These are phyloP conservation scores for Backusella circina DNA, from an alignment of 192 early-diverging fungal species.

Conservation along the genomic window DNA sequence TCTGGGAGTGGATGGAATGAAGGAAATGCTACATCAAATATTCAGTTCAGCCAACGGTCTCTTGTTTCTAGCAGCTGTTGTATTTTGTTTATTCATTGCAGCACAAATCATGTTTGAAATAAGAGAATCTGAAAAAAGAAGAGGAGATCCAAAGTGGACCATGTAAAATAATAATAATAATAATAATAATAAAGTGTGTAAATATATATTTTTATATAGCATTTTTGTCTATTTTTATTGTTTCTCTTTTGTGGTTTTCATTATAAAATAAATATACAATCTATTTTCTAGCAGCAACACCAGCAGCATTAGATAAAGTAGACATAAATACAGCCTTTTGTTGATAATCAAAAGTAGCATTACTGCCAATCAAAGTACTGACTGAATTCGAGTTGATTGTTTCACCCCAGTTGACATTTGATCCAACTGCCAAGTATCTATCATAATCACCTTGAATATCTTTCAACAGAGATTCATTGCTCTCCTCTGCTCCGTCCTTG, in stretches of 20 bases:
- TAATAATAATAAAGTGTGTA: neutral
- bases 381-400: neutral
- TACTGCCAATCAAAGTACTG: constrained; percentile 20
- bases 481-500: constrained; percentile 1
- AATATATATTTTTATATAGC: neutral
- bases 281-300: constrained; percentile 6
- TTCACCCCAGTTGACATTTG: neutral
- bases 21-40: constrained; percentile 65
- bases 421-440: constrained; percentile 12
- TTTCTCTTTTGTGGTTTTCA: neutral
- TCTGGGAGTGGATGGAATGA: constrained; percentile 82
- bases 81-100: constrained; percentile 52
- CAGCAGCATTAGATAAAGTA: constrained; percentile 18
- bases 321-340: constrained; percentile 24
- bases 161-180: constrained; percentile 12
- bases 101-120: constrained; percentile 80
- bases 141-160: constrained; percentile 33
- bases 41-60: constrained; percentile 33
- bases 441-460: constrained; percentile 29
- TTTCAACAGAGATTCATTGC: neutral
- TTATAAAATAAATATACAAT: neutral
- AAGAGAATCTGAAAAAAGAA: constrained; percentile 65
- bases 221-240: neutral
- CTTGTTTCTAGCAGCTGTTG: constrained; percentile 43
- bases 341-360: constrained; percentile 17